These are phyloP conservation scores for Croton setiger DNA, from an alignment of 441 rosid genomes.

Conservation along the genomic window DNA sequence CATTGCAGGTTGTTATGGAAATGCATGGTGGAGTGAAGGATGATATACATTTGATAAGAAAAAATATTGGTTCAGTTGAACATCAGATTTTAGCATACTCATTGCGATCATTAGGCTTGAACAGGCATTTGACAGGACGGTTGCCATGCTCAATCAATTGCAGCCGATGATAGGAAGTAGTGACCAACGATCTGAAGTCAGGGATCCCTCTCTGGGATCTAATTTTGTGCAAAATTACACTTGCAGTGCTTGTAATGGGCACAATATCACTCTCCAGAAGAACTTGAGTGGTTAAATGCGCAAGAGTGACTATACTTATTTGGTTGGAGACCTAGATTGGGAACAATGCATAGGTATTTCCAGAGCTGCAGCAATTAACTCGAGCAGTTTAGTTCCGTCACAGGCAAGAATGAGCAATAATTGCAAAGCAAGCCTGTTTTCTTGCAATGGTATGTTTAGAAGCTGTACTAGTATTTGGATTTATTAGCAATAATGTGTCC, in stretches of 20 bases:
- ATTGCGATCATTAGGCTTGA: conserved; percentile 49
- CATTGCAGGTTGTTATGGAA: conserved; percentile 52
- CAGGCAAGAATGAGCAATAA: conserved; percentile 19
- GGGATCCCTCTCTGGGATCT: conserved; percentile 53
- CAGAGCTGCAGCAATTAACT: conserved; percentile 46
- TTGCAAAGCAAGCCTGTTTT: conserved; percentile 30
- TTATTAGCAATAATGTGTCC: neutral
- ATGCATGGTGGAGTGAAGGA: conserved; percentile 25
- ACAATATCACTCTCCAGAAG: conserved; percentile 12
- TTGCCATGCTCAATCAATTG: conserved; percentile 34
- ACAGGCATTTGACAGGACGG: conserved; percentile 55
- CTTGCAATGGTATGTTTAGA: conserved; percentile 32
- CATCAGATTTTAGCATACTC: conserved; percentile 44
- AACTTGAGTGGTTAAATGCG: conserved; percentile 19
- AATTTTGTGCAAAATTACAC: conserved; percentile 39
- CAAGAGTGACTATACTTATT: conserved; percentile 13
- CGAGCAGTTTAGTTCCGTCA: conserved; percentile 30
- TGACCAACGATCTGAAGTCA: conserved; percentile 24
- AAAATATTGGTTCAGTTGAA: conserved; percentile 31
- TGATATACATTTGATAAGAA: conserved; percentile 32
- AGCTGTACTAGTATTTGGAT: neutral
- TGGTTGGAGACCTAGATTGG: conserved; percentile 56
- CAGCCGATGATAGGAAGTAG: conserved; percentile 19
- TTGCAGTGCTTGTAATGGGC: conserved; percentile 33
- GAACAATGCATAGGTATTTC: conserved; percentile 44